Base-by-base conservation (phyloP, 31 red algal species). In the Asparagopsis taxiformis region DNA sequence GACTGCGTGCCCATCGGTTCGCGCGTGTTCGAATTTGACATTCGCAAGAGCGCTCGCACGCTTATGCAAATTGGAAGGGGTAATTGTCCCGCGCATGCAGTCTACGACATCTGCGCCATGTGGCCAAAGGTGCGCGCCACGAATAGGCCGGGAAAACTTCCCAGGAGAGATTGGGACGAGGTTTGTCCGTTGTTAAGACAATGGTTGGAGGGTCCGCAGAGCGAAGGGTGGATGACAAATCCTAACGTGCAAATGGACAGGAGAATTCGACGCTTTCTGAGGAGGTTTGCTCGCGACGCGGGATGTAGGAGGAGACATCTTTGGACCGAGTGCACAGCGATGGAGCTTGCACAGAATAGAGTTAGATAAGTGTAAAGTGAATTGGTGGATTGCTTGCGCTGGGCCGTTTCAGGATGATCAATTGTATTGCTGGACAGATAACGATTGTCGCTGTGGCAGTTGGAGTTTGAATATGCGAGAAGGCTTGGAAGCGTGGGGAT, bases 201-300 rank as follows among this genome's bases (percentile, higher is more conserved):
- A 25, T 72, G 68, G 68, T 52, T 72, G 49, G 55, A 72, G 24
- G 39, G 49, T 20, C 50, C 17, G 16, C 50, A 34, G 1, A 55
- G 49, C 19, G 56, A 34, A 25, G 55, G 55, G 25, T 72, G 68
- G 68, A 35, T 55, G 19, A 59, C 32, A 4, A 72, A 72, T 41
- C 68, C 68, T 31, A 51, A 72, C 38, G 68, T 51, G 17, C 11
- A 35, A 2, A 72, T 72, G 20, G 33, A 58, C 51, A 21, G 26
- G 13, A 24, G 1, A 34, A 39, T 53, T 16, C 31, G 68, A 31
- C 6, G 16, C 17, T 72, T 72, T 52, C 32, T 72, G 31, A 53
- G 41, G 13, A 46, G 6, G 41, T 13, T 46, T 46, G 13, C 6
- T 46, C 6, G 13, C 41, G 13, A 46, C 13, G 41, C 41, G 8